phyloP scores from a whole-genome alignment of 768 basidiomycete species.

The Heimioporus sp. region DNA sequence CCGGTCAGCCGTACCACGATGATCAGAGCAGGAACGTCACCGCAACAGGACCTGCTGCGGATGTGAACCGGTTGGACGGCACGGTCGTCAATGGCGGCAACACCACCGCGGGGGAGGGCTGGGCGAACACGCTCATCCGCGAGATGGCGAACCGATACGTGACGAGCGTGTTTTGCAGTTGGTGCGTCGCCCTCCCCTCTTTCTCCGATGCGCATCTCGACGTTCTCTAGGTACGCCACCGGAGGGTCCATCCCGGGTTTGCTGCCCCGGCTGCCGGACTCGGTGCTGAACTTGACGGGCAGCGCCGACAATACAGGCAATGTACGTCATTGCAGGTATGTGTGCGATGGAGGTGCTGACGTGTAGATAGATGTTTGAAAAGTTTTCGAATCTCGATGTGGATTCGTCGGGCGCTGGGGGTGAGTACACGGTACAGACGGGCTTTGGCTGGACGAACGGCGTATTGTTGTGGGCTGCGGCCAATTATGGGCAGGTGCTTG shows the following conservation, averaged over 20 bases:
- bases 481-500: constrained; percentile 59
- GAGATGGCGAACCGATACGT: constrained; percentile 86
- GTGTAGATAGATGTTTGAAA: constrained; percentile 72
- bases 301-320: constrained; percentile 71
- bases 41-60: constrained; percentile 50
- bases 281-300: constrained; percentile 65
- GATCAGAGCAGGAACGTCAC: constrained; percentile 44
- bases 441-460: constrained; percentile 91
- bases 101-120: constrained; percentile 56
- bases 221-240: constrained; percentile 64
- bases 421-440: constrained; percentile 86
- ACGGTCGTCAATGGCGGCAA: constrained; percentile 71
- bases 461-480: constrained; percentile 73
- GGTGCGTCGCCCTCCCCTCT: constrained; percentile 43
- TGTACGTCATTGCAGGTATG: constrained; percentile 40
- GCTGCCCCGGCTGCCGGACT: constrained; percentile 65
- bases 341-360: too few relatives aligned
- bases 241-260: constrained; percentile 79
- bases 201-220: not conserved
- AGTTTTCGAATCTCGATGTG: constrained; percentile 77
- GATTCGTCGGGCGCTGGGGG: constrained; percentile 80
- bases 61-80: constrained; percentile 54
- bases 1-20: constrained; percentile 55
- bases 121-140: constrained; percentile 59
- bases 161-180: constrained; percentile 82